Percentiles rank a stretch among this genome's conserved stretches.
phyloP scores from a whole-genome alignment of 1,139 yeast species.

The Magnusiomyces fungicola region DNA sequence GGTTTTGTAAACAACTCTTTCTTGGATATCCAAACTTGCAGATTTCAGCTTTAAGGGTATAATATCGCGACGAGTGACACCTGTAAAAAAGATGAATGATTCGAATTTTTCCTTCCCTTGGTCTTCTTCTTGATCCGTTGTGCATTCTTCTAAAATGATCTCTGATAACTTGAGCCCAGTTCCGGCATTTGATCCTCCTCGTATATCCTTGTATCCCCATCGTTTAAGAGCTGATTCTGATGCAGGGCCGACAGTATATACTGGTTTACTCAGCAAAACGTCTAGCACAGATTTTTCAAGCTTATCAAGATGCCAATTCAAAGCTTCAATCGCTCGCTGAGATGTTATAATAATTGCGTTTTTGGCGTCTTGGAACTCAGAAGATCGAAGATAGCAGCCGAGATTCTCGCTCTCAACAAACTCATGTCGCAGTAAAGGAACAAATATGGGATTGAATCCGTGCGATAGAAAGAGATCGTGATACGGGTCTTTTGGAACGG shows the following conservation, averaged over 20 bases:
- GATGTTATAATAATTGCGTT: conserved; percentile 73
- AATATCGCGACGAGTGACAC: conserved; percentile 74
- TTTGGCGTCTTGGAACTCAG: conserved; percentile 35
- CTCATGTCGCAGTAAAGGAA: conserved; percentile 64
- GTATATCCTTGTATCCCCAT: conserved; percentile 59
- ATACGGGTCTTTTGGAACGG: conserved; percentile 62
- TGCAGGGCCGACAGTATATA: conserved; percentile 91
- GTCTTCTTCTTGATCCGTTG: conserved; percentile 40
- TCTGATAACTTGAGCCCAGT: conserved; percentile 70
- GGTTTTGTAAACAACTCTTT: conserved; percentile 66
- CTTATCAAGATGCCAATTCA: conserved; percentile 33
- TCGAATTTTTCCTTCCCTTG: conserved; percentile 18
- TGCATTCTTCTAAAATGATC: conserved; percentile 43
- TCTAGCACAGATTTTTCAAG: conserved; percentile 16
- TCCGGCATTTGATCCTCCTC: conserved; percentile 75
- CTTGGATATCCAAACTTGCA: conserved; percentile 46
- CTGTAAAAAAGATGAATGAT: conserved; percentile 69
- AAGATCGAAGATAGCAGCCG: conserved; percentile 37
- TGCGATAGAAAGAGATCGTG: conserved; percentile 35
- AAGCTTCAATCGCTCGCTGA: conserved; percentile 84
- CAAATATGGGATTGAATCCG: conserved; percentile 40
- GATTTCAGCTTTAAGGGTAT: conserved; percentile 55
- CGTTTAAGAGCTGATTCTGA: conserved; percentile 54
- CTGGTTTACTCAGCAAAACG: conserved; percentile 37
- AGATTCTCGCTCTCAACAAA: conserved; percentile 45